Base-by-base conservation (phyloP, 2,329 filamentous ascomycete genomes). In the Diplodia mutila region DNA sequence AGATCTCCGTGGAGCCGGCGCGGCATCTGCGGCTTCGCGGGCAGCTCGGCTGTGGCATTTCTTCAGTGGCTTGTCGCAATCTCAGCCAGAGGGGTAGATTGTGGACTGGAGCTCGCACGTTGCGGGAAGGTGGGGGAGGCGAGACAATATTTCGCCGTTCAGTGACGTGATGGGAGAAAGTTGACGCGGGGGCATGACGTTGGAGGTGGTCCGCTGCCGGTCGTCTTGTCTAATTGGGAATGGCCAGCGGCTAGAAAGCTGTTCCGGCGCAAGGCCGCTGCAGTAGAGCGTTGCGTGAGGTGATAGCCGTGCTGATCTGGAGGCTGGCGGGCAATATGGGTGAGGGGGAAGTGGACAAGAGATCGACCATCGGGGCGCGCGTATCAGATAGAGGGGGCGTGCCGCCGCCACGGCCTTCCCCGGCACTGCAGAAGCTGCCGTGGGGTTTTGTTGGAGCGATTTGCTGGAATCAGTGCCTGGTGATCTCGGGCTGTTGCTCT, bases 1-100 rank as follows among this genome's bases (percentile, higher is more conserved):
- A 51, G 59, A 63, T 63, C 59, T 48, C 46, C 59, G 59, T 63
- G 59, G 59, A 63, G 59, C 59, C 59, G 59, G 59, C 59, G 59
- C 59, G 59, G 59, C 59, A 63, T 63, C 59, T 51, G 42, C 46
- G 59, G 59, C 59, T 51, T 49, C n/a, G 46, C 59, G 59, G 53
- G 57, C 57, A 61, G 27, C 57, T 48, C 57, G 57, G 59, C 18
- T 63, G 59, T 63, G 59, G 59, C 59, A 63, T 37, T 63, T 63
- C 59, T 63, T 63, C 57, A 61, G 27, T 39, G 39, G 29, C 42
- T 61, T 61, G 57, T 61, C 59, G 42, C 57, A n/a, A 23, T 48
- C 18, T 49, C 39, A 27, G 42, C 12, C 8, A 11, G 57, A 32
- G 42, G 57, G 42, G 57, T n/a, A n/a, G 55, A 55, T 32, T 16